Base-by-base conservation (phyloP, 192 early-diverging fungal species). In the Oehlia diaphana region DNA sequence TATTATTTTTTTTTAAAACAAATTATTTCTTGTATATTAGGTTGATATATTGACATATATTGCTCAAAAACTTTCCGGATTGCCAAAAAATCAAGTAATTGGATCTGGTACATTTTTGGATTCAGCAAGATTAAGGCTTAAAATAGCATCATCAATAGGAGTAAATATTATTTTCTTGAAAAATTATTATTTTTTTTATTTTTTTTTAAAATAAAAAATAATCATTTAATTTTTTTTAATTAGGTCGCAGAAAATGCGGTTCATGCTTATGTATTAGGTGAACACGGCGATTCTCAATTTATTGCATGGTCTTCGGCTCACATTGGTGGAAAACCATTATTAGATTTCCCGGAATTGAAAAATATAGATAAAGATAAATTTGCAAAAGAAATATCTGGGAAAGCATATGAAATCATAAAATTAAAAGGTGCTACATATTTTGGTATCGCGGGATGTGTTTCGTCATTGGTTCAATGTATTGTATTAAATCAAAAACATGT, bases 91-190 rank as follows among this genome's bases (percentile, higher is more conserved):
- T 14, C 95, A 95, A 80, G 95, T 96, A 9, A 87, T 96, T 80
- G 95, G 95, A 42, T 94, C 93, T 0, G 94, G 95, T n/a, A 96
- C 95, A 0, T 94, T 90, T 68, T 81, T 96, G 14, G 95, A 96
- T 79, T 89, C 94, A 2, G 88, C 89, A 3, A 91, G 95, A 61
- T 88, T 95, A 63, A 87, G 93, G 72, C 83, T 86, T n/a, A 74
- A 73, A 14, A 80, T 95, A n/a, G 82, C 91, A 0, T 75, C 89
- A 7, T 84, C 83, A 6, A 77, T 88, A 42, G 49, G 80, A 63
- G 84, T 84, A 69, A 76, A 23, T 50, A 58, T 63, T 44, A 10
- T 63, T 42, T 63, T 37, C 2, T 13, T 49, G 26, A 63, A 37
- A 19, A 28, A 21, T 37, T 47, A 19, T 26, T 49, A 26, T 26